Percentiles rank a stretch among this genome's conserved stretches.
phyloP scores from a whole-genome alignment of 1,139 yeast genomes.

The Candida tropicalis region DNA sequence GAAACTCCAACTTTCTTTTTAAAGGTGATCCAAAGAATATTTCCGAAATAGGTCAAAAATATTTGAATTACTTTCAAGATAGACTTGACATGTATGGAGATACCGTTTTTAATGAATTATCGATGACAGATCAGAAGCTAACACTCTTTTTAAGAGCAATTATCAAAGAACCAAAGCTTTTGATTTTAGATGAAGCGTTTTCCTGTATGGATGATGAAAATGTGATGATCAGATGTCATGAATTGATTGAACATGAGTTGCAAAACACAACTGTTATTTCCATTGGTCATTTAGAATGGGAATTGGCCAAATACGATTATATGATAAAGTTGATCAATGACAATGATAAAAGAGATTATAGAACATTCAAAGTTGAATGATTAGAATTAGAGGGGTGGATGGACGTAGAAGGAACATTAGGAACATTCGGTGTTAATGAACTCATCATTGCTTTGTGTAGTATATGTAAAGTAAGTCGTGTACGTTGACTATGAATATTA shows the following conservation, averaged over 20 bases:
- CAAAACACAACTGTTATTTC: constrained; percentile 66
- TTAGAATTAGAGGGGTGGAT: neutral
- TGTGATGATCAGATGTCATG: constrained; percentile 66
- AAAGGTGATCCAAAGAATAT: constrained; percentile 21
- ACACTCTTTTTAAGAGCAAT: constrained; percentile 75
- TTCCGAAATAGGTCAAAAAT: constrained; percentile 17
- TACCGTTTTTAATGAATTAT: constrained; percentile 51
- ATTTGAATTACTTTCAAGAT: constrained; percentile 29
- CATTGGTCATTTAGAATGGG: constrained; percentile 75
- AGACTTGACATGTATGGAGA: constrained; percentile 35
- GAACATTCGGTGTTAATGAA: neutral
- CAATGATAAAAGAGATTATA: constrained; percentile 25
- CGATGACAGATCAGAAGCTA: constrained; percentile 77
- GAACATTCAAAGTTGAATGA: constrained; percentile 18
- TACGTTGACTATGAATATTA: too few relatives aligned
- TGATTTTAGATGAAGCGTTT: constrained; percentile 90
- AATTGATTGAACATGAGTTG: constrained; percentile 55
- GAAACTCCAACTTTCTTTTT: constrained; percentile 51
- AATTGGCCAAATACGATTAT: constrained; percentile 39
- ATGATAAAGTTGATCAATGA: constrained; percentile 39
- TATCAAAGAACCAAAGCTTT: constrained; percentile 71
- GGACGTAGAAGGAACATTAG: neutral
- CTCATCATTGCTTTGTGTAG: neutral
- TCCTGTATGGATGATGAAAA: constrained; percentile 79
- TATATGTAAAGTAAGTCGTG: neutral